phyloP scores from a whole-genome alignment of 495 filamentous ascomycete genomes.

The Aspergillus incahuasiensis region DNA sequence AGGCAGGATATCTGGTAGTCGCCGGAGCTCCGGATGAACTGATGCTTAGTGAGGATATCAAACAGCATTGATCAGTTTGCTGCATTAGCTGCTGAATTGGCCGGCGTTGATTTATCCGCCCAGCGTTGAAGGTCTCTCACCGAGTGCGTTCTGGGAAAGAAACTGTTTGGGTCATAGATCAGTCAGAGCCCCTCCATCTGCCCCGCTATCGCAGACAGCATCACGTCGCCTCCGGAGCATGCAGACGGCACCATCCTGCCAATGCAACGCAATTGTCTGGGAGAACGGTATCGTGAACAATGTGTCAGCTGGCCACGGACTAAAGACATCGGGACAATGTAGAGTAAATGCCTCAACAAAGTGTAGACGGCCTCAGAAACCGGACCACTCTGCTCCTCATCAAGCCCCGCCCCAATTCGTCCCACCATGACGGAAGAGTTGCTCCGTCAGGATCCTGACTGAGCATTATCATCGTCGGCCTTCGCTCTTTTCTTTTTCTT shows the following conservation, averaged over 20 bases:
- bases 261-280: not conserved
- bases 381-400: conserved; percentile 44
- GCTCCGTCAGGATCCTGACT: conserved; percentile 33
- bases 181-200: conserved; percentile 33
- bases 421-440: conserved; percentile 45
- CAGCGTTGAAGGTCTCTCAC: conserved; percentile 12
- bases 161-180: conserved; percentile 14
- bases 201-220: conserved; percentile 25
- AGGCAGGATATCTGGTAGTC: not conserved
- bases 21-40: not conserved
- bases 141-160: conserved; percentile 18
- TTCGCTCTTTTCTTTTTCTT: conserved; percentile 21
- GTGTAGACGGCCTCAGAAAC: conserved; percentile 8
- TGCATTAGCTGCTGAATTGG: not conserved
- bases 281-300: not conserved
- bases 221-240: not conserved
- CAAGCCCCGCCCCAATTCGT: conserved; percentile 25
- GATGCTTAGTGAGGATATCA: not conserved
- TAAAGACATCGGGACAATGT: not conserved
- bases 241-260: not conserved
- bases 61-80: not conserved
- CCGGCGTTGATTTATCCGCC: conserved; percentile 13
- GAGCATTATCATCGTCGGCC: conserved; percentile 15
- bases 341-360: conserved; percentile 4
- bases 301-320: not conserved